Evolutionary conservation across 306 rosid species (phyloP), one percentile per base, ranked within the genome.

Genomic region (Coriaria nepalensis): DNA sequence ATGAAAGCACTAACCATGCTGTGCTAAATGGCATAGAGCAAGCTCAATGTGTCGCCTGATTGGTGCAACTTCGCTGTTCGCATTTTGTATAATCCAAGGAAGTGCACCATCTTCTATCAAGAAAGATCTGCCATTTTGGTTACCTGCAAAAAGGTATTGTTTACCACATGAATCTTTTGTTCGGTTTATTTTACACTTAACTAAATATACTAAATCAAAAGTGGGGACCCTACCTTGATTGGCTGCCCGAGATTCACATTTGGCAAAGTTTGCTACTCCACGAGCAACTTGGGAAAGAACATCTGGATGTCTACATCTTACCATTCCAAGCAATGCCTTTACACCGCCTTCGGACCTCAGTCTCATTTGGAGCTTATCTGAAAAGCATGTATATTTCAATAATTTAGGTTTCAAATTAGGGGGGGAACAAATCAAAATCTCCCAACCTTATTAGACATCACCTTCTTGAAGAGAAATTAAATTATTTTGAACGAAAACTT

Each of bases 221-320:
- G 49, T 10, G 53, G 57, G 47, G 43, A 44, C 59, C n/a, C n/a
- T 63, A 85, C 98, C 95, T 71, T 92, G 98, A 57, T 55, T 71
- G 53, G 87, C 77, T 13, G 87, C 87, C 50, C 98, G 90, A 37
- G 98, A 92, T 62, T 92, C 98, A 60, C 98, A 92, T 69, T 92
- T 92, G 37, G 98, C 98, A 33, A 85, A 92, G 75, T 92, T 92
- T 4, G 98, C 98, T 9, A 92, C 81, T 61, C 98, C 98, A 55
- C 96, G 76, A 36, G 98, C 96, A 44, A 92, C 93, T 75, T 92
- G 98, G 56, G 98, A 77, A 69, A 90, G 96, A 61, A 90, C 98
- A 57, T 92, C 96, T 9, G 98, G 85, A 67, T 92, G 98, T 44
- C 93, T 94, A 57, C 96, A 85, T 73, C 98, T 76, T 49, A 85